Percentiles rank a stretch among this genome's conserved stretches.
Conservation (phyloP, 2,329 filamentous ascomycete species). For the Pseudovirgaria hyperparasitica region DNA sequence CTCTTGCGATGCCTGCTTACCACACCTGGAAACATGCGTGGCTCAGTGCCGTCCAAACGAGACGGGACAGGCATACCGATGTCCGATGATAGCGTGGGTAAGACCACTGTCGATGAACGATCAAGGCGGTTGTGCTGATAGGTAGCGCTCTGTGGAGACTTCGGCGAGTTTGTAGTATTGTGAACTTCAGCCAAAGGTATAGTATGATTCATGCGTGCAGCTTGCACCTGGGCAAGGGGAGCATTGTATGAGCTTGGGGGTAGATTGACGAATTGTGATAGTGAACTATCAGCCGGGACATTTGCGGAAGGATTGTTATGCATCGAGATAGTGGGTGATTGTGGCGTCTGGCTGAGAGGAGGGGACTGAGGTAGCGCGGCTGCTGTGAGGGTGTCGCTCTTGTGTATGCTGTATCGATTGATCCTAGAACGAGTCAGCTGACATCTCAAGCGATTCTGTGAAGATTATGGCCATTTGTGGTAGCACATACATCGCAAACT, state of each 20-base stretch:
- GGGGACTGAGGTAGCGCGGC: slow-evolving; percentile 23
- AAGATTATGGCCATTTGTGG: background rate
- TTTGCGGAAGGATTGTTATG: slow-evolving; percentile 26
- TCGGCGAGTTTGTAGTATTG: slow-evolving; percentile 5
- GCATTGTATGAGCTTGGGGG: slow-evolving; percentile 14
- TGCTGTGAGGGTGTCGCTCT: slow-evolving; percentile 17
- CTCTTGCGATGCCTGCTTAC: slow-evolving; percentile 35
- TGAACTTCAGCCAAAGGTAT: slow-evolving; percentile 11
- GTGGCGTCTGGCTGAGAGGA: slow-evolving; percentile 15
- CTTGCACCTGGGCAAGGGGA: slow-evolving; percentile 18
- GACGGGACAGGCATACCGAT: slow-evolving; percentile 5
- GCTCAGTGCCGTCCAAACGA: slow-evolving; percentile 41
- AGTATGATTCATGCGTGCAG: slow-evolving; percentile 21
- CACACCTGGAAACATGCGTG: slow-evolving; percentile 60
- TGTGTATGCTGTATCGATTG: slow-evolving; percentile 28
- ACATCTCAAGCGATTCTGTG: background rate
- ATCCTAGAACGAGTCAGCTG: slow-evolving; percentile 12
- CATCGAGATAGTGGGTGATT: slow-evolving; percentile 28
- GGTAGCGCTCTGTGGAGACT: slow-evolving; percentile 12
- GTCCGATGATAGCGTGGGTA: slow-evolving; percentile 3
- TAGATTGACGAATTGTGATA: slow-evolving; percentile 14
- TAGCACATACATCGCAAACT: slow-evolving; percentile 63
- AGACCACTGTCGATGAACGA: slow-evolving; percentile 3
- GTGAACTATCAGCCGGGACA: slow-evolving; percentile 20
- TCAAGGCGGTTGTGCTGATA: slow-evolving; percentile 10